Evolutionary conservation across 139 green algal genomes (phyloP).

Genomic region (Chlorella sp.): DNA sequence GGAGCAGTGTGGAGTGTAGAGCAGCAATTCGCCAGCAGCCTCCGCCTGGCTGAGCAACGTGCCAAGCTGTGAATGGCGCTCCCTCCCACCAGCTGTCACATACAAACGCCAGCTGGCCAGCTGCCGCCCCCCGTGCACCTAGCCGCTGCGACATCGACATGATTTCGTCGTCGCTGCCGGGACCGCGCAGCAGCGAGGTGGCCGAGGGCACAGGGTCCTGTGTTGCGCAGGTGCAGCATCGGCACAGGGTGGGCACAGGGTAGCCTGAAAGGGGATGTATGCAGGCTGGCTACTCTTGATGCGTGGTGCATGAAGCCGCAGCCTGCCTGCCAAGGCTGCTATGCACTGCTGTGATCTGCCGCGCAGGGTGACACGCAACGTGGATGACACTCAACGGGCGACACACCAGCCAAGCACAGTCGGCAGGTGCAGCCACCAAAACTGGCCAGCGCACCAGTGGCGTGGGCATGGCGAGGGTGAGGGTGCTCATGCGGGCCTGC

Average conservation of each 20-base stretch:
- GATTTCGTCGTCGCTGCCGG: background rate
- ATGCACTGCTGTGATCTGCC: background rate
- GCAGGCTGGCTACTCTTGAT: background rate
- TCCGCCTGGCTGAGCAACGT: background rate
- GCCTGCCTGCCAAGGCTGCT: background rate
- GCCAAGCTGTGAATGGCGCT: too few species aligned
- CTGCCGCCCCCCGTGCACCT: background rate
- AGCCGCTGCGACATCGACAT: conserved; percentile 38
- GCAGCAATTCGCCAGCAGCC: background rate
- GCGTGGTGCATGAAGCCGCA: background rate
- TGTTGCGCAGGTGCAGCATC: background rate
- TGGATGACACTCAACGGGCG: too few species aligned
- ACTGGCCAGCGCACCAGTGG: background rate
- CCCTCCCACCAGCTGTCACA: too few species aligned
- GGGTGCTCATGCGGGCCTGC: conserved; percentile 6
- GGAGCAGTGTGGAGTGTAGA: background rate
- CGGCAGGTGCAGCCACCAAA: background rate
- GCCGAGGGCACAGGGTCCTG: conserved; percentile 22
- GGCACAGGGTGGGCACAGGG: background rate
- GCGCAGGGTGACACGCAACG: too few species aligned
- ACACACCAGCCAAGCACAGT: background rate
- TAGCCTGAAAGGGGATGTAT: background rate
- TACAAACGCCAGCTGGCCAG: background rate
- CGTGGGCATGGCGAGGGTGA: conserved; percentile 35
- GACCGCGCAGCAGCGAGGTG: conserved; percentile 28